These are phyloP conservation scores for Exserohilum rostratum DNA, from an alignment of 2,329 filamentous ascomycete genomes.

Conservation along the genomic window DNA sequence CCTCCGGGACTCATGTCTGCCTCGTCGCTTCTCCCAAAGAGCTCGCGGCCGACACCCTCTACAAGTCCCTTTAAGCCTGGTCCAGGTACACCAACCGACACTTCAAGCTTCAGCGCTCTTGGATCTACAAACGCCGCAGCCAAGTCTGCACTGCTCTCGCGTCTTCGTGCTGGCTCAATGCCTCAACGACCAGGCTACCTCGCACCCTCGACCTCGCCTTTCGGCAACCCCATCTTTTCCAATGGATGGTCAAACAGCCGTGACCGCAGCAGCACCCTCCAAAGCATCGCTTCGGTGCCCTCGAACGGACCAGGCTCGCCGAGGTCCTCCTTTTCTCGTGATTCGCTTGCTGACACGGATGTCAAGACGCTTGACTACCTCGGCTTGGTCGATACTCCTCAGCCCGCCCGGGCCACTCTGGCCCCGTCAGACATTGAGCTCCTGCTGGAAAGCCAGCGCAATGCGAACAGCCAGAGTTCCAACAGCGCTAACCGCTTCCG, in stretches of 20 bases:
- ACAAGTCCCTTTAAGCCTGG: conserved; percentile 84
- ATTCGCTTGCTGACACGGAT: conserved; percentile 83
- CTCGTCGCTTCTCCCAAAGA: conserved; percentile 70
- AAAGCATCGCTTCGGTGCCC: conserved; percentile 87
- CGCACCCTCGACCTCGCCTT: conserved; percentile 65
- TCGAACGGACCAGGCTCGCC: conserved; percentile 87
- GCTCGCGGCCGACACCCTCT: conserved; percentile 82
- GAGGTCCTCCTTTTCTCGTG: conserved; percentile 81
- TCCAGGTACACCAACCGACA: conserved; percentile 50
- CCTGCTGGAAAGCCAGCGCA: conserved; percentile 58
- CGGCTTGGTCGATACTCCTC: conserved; percentile 90
- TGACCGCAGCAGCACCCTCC: conserved; percentile 84
- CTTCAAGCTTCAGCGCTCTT: conserved; percentile 49
- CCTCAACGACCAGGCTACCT: conserved; percentile 80
- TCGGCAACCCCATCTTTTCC: conserved; percentile 86
- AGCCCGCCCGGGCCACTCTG: conserved; percentile 75
- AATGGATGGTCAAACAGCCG: conserved; percentile 83
- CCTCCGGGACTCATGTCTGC: conserved; percentile 62
- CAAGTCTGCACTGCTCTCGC: conserved; percentile 78
- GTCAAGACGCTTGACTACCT: conserved; percentile 95
- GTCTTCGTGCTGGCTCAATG: conserved; percentile 90
- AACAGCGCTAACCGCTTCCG: conserved; percentile 83
- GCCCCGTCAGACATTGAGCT: conserved; percentile 64
- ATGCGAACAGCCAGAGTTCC: conserved; percentile 64
- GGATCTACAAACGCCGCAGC: conserved; percentile 57